These are phyloP conservation scores for Raphanus sativus DNA, from an alignment of 345 rosid genomes.

Conservation along the genomic window DNA sequence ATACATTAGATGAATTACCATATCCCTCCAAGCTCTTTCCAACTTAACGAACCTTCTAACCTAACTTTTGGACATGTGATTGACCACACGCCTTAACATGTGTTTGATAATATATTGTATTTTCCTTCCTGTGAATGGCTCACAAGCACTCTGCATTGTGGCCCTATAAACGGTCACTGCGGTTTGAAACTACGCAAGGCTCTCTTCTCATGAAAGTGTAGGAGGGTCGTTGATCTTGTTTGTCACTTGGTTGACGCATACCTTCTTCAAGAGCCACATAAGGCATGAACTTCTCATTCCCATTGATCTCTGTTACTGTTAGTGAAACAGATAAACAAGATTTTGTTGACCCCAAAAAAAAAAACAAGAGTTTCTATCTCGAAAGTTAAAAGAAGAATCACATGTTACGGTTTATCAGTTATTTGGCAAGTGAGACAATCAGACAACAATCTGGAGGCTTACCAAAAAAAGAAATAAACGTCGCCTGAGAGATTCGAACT, in stretches of 20 bases:
- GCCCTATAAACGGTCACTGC: neutral
- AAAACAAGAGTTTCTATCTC: neutral
- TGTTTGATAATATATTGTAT: constrained; percentile 9
- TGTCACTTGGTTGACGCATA: neutral
- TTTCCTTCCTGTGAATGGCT: neutral
- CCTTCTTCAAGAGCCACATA: neutral
- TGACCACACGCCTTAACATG: too few relatives aligned
- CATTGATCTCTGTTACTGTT: neutral
- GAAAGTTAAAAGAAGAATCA: neutral
- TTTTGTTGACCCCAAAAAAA: neutral
- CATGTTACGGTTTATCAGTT: neutral
- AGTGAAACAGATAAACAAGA: neutral
- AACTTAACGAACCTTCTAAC: neutral
- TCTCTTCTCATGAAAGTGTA: neutral
- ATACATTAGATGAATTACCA: too few relatives aligned
- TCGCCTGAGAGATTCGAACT: constrained; percentile 83
- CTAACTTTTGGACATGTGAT: too few relatives aligned
- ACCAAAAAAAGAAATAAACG: constrained; percentile 17
- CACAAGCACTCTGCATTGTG: neutral
- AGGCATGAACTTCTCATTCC: neutral
- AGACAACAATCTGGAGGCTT: neutral
- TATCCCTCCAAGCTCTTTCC: neutral
- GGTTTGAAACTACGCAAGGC: neutral
- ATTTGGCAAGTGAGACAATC: neutral
- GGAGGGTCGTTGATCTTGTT: neutral